A percentile compares a stretch with the other conserved stretches of the same genome.
Evolutionary conservation across 1,284 basidiomycete genomes (phyloP).

Genomic region (Fomitopsis betulina): DNA sequence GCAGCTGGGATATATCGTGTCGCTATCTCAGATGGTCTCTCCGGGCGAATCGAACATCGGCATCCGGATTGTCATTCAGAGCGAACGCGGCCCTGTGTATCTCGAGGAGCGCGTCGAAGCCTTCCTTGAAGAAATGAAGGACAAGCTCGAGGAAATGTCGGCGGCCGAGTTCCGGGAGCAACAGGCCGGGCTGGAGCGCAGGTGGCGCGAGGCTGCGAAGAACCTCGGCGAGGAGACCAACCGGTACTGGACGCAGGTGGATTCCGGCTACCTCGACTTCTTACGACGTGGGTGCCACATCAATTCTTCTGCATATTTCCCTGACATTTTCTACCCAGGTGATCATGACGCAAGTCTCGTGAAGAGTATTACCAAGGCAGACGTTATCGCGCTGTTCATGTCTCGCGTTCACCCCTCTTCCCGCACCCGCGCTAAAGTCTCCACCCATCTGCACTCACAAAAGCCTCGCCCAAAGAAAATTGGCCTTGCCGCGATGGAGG

Average conservation of each 20-base stretch:
- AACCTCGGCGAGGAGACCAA: conserved; percentile 62
- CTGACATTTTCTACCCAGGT: conserved; percentile 33
- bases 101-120: conserved; percentile 87
- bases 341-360: conserved; percentile 67
- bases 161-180: conserved; percentile 56
- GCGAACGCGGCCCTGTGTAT: conserved; percentile 80
- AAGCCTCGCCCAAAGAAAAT: conserved; percentile 58
- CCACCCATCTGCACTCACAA: conserved; percentile 76
- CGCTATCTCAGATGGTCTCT: conserved; percentile 49
- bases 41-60: conserved; percentile 69
- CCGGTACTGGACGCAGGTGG: conserved; percentile 69
- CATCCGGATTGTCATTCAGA: conserved; percentile 88
- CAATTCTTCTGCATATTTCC: conserved; percentile 17
- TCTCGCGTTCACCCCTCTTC: conserved; percentile 71
- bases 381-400: conserved; percentile 76
- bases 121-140: conserved; percentile 73
- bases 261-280: conserved; percentile 78
- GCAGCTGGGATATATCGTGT: conserved; percentile 92
- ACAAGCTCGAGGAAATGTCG: conserved; percentile 37
- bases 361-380: conserved; percentile 64
- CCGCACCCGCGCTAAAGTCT: conserved; percentile 69
- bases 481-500: conserved; percentile 60
- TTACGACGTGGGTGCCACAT: conserved; percentile 44
- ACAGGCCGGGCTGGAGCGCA: conserved; percentile 54
- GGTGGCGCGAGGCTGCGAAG: conserved; percentile 72